Evolutionary conservation across 164 flowering plant species (phyloP).

Genomic region (Vitis amurensis): DNA sequence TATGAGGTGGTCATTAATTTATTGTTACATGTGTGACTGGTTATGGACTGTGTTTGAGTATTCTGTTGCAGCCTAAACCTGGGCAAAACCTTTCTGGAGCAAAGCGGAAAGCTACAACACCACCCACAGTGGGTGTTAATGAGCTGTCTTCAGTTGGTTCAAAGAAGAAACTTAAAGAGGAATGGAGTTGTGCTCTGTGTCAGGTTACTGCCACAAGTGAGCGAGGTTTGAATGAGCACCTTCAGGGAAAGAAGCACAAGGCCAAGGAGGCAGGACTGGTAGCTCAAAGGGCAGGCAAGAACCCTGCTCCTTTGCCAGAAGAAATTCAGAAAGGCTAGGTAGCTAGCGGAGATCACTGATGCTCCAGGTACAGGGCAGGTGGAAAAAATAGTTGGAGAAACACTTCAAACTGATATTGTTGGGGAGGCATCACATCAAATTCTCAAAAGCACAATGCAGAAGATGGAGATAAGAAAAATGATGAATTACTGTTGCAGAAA

Average conservation of each 20-base stretch:
- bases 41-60: constrained; percentile 10
- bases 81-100: constrained; percentile 19
- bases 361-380: constrained; percentile 5
- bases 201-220: constrained; percentile 40
- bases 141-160: constrained; percentile 11
- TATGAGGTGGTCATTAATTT: neutral
- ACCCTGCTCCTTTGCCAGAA: constrained; percentile 13
- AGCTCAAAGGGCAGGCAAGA: constrained; percentile 17
- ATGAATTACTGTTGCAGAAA: neutral
- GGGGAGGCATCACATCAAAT: neutral
- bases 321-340: constrained; percentile 6
- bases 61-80: constrained; percentile 39
- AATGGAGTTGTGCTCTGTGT: constrained; percentile 60
- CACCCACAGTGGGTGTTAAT: constrained; percentile 11
- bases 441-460: constrained; percentile 1
- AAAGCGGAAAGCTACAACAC: constrained; percentile 34
- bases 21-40: neutral
- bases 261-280: constrained; percentile 30
- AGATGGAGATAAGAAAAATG: constrained; percentile 3
- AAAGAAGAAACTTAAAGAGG: constrained; percentile 36
- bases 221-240: constrained; percentile 32
- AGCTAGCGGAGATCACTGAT: neutral
- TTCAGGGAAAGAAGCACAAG: constrained; percentile 47
- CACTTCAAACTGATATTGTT: neutral
- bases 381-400: constrained; percentile 1